Conservation (phyloP, 495 filamentous ascomycete species). For the Aspergillus campestris region DNA sequence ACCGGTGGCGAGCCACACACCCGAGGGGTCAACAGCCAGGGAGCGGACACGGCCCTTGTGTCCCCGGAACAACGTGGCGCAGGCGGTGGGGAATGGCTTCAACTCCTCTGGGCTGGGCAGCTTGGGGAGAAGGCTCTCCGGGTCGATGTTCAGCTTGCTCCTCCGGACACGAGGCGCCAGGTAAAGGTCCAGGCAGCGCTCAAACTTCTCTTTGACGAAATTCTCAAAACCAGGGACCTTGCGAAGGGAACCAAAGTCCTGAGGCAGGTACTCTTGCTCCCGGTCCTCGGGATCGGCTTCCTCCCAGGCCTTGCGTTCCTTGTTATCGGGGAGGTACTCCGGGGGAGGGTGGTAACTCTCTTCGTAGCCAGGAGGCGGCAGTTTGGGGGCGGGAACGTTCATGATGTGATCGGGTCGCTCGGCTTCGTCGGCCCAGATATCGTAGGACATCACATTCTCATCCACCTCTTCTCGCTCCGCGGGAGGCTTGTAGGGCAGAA, state of each 20-base stretch:
- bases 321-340: conserved; percentile 81
- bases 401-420: conserved; percentile 78
- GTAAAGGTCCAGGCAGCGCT: conserved; percentile 90
- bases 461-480: conserved; percentile 64
- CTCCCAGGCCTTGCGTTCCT: conserved; percentile 85
- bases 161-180: conserved; percentile 85
- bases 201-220: conserved; percentile 92
- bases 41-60: conserved; percentile 85
- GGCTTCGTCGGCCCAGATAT: conserved; percentile 90
- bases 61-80: conserved; percentile 73
- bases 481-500: conserved; percentile 81
- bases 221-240: conserved; percentile 88
- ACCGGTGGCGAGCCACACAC: conserved; percentile 75
- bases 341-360: conserved; percentile 93
- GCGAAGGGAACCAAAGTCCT: conserved; percentile 70
- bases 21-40: conserved; percentile 67
- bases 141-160: conserved; percentile 94
- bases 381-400: conserved; percentile 94
- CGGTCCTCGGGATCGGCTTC: conserved; percentile 81
- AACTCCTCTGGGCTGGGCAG: conserved; percentile 90
- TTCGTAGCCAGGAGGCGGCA: conserved; percentile 89
- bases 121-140: conserved; percentile 86
- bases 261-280: conserved; percentile 80
- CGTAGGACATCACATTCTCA: conserved; percentile 65
- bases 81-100: conserved; percentile 84